phyloP scores from a whole-genome alignment of 148 eudicot species.

The Rhododendron ferrugineum region DNA sequence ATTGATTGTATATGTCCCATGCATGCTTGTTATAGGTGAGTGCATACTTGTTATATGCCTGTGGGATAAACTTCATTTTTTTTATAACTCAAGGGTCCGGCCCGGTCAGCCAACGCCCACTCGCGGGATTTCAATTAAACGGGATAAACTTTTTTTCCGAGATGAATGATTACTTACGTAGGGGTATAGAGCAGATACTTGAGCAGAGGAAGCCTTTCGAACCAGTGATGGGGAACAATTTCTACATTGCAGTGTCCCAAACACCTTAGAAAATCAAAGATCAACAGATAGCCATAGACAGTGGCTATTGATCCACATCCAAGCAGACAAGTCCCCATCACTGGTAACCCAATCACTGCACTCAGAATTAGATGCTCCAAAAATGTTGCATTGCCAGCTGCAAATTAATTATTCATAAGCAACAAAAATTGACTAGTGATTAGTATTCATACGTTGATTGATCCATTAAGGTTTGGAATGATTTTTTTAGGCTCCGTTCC shows the following conservation, averaged over 20 bases:
- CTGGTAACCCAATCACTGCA: slow-evolving; percentile 52
- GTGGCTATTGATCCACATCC: slow-evolving; percentile 59
- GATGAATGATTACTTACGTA: slow-evolving; percentile 50
- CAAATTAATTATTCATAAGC: neutral
- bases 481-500: too few relatives aligned
- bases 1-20: too few relatives aligned
- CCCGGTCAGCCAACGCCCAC: too few relatives aligned
- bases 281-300: slow-evolving; percentile 55
- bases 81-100: too few relatives aligned
- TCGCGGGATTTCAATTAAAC: too few relatives aligned
- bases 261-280: slow-evolving; percentile 72
- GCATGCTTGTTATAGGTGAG: too few relatives aligned
- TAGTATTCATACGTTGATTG: neutral
- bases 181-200: slow-evolving; percentile 65
- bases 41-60: too few relatives aligned
- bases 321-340: slow-evolving; percentile 35
- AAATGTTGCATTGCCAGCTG: slow-evolving; percentile 69
- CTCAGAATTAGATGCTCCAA: slow-evolving; percentile 58
- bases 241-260: slow-evolving; percentile 70
- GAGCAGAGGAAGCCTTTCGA: slow-evolving; percentile 54
- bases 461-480: neutral
- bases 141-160: too few relatives aligned
- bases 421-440: neutral
- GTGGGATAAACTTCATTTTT: too few relatives aligned
- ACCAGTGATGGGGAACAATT: slow-evolving; percentile 56